Percentiles rank a stretch among this genome's conserved stretches.
Conservation (phyloP, 2,329 filamentous ascomycete genomes). For the Coniochaeta hoffmannii region DNA sequence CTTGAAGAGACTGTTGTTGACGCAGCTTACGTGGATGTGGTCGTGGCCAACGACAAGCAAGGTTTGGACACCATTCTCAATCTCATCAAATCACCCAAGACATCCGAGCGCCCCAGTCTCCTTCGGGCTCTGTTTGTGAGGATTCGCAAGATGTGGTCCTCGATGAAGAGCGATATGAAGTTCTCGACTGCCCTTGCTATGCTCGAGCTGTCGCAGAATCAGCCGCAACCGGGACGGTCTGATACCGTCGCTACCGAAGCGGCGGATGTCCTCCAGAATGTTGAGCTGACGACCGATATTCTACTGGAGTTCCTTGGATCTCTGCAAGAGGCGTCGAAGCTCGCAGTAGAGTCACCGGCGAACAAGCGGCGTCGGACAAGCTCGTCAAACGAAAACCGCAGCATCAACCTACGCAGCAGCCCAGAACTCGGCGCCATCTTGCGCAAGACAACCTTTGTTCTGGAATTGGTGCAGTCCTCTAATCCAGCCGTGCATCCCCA, state of each 20-base stretch:
- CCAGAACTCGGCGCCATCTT: constrained; percentile 61
- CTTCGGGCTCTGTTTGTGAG: constrained; percentile 59
- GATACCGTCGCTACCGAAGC: constrained; percentile 49
- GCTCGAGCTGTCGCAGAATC: constrained; percentile 50
- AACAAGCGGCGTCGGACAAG: constrained; percentile 77
- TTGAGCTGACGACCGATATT: constrained; percentile 66
- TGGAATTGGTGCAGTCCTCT: constrained; percentile 81
- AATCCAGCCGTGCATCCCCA: constrained; percentile 67
- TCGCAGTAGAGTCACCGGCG: constrained; percentile 63
- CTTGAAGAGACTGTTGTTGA: constrained; percentile 24
- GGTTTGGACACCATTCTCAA: constrained; percentile 46
- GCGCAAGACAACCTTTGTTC: constrained; percentile 73
- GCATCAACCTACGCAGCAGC: constrained; percentile 53
- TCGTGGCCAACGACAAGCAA: constrained; percentile 44
- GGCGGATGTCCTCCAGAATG: constrained; percentile 62
- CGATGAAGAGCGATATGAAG: constrained; percentile 58
- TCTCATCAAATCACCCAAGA: constrained; percentile 32
- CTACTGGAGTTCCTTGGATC: constrained; percentile 66
- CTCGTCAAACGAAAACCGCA: constrained; percentile 57
- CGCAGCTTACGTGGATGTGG: constrained; percentile 37
- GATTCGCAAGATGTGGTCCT: constrained; percentile 64
- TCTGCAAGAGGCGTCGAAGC: constrained; percentile 64
- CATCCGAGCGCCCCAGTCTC: constrained; percentile 44
- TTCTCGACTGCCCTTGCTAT: constrained; percentile 54
- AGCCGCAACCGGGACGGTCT: constrained; percentile 18